Conservation (phyloP, 805 yeast species). For the baker's yeast (Saccharomyces cerevisiae) region DNA sequence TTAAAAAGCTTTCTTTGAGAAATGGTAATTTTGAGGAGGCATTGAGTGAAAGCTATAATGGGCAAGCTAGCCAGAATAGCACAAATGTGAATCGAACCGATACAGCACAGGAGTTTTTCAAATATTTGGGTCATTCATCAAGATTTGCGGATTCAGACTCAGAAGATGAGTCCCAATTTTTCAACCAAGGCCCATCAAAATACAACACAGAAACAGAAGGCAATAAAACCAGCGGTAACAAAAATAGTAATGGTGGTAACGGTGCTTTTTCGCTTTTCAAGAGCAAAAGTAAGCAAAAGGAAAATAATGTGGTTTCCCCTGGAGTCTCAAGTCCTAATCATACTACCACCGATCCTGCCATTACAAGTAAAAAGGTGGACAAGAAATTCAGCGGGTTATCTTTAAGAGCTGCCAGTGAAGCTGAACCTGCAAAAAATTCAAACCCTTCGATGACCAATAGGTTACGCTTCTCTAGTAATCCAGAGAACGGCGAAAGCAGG, state of each 20-base stretch:
- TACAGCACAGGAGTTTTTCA: neutral
- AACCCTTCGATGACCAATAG: constrained; percentile 13
- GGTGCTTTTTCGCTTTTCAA: constrained; percentile 17
- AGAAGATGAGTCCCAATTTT: constrained; percentile 34
- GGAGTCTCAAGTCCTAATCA: neutral
- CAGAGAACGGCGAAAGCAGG: constrained; percentile 9
- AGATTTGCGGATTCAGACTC: constrained; percentile 60
- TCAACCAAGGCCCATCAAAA: constrained; percentile 6
- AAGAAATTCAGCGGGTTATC: constrained; percentile 19
- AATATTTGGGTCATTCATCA: constrained; percentile 36
- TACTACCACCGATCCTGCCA: neutral
- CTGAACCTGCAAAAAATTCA: constrained; percentile 3
- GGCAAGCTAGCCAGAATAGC: neutral
- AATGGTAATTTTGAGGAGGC: constrained; percentile 16
- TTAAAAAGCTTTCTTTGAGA: constrained; percentile 32
- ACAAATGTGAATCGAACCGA: neutral
- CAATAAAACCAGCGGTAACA: neutral
- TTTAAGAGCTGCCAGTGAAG: constrained; percentile 18
- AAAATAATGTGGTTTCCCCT: constrained; percentile 1
- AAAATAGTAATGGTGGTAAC: constrained; percentile 1
- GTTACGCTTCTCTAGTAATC: constrained; percentile 21
- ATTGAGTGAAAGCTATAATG: constrained; percentile 1
- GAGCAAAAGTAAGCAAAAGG: constrained; percentile 7
- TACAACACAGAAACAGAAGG: neutral
- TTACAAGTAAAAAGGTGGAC: constrained; percentile 9